Base-by-base conservation (phyloP, 495 filamentous ascomycete species). In the Neurospora sp. region DNA sequence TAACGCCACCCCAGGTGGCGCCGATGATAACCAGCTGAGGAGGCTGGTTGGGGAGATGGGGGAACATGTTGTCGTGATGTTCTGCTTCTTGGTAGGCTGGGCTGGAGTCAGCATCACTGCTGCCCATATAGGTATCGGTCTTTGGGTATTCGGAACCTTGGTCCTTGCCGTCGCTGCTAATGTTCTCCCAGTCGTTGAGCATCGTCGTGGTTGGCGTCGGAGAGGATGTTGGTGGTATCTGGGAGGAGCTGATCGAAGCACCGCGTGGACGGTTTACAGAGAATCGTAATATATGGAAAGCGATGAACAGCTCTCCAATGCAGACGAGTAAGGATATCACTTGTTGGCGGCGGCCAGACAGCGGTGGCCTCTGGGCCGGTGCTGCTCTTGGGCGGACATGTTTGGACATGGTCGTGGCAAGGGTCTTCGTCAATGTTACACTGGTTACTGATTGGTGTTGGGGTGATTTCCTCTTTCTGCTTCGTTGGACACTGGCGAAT, bases 1-100 rank as follows among this genome's bases (percentile, higher is more conserved):
- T 77, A 14, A 79, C 70, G 76, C 78, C 78, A 45, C 78, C 78
- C 75, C 74, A 79, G 42, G 78, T 75, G 3, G 78, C 78, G 69
- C 70, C 76, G 42, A 76, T 71, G 69, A 79, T 73, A 1, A 75
- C 44, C 22, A 79, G 74, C 3, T 70, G 76, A 6, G 76, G 59
- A 22, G 70, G 74, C 71, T 68, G 31, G 61, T 20, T 31, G 22
- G 69, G n/a, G 9, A 14, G 27, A 40, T 44, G 59, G 8, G 59
- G 45, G 31, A 61, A 31, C 53, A 61, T 31, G 22, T 35, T 61
- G 39, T 38, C 16, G 69, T 70, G 20, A 68, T 59, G n/a, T 3
- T 42, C 40, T 22, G 9, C 31, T 10, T 74, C 71, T 39, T 59
- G 53, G 72, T 75, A 74, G 40, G 74, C 20, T 31, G 72, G 72